Evolutionary conservation across 768 basidiomycete genomes (phyloP), one percentile per base, ranked within the genome.

Genomic region (Amanita molliuscula): DNA sequence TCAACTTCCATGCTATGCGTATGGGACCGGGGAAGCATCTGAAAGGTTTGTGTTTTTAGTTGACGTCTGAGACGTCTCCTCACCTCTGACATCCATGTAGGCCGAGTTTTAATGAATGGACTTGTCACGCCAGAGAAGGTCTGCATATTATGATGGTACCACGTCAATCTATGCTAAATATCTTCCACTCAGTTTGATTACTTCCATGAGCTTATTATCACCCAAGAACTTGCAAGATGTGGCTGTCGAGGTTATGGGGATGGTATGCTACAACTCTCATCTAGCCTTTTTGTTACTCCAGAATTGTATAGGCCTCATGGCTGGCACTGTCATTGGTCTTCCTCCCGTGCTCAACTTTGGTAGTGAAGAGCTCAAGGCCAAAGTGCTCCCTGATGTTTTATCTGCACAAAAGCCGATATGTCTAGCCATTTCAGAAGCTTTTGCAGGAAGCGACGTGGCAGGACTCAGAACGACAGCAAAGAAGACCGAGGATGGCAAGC

Each of bases 11-110:
- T 61, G 88, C 89, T 11, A 95, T 96, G 93, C 81, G 89, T 16
- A 73, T 94, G 67, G 95, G 95, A 13, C 94, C 94, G 20, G 92
- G 91, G 23, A 88, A 88, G 63, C 92, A 96, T 58, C 72, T 97
- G 20, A 76, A 87, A 57, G 68, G 71, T 59, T 38, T 8, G 48
- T 48, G 11, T 31, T 21, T 11, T 16, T 18, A 28, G 11, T 41
- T 20, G 6, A 18, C 23, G 2, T 46, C 37, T 25, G 43, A 10
- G 15, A 13, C 38, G 21, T 40, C 34, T 18, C 26, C 40, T 7
- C 10, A 13, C 42, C 26, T 49, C 16, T 55, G 15, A 41, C 31
- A 36, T 35, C 7, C 18, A 18, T 40, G 21, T 36, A 62, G 91
- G 91, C 6, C 72, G 79, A 18, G 77, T 72, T 28, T 69, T 98